Evolutionary conservation across 208 protist species (phyloP).

Genomic region (Leishmania guyanensis): DNA sequence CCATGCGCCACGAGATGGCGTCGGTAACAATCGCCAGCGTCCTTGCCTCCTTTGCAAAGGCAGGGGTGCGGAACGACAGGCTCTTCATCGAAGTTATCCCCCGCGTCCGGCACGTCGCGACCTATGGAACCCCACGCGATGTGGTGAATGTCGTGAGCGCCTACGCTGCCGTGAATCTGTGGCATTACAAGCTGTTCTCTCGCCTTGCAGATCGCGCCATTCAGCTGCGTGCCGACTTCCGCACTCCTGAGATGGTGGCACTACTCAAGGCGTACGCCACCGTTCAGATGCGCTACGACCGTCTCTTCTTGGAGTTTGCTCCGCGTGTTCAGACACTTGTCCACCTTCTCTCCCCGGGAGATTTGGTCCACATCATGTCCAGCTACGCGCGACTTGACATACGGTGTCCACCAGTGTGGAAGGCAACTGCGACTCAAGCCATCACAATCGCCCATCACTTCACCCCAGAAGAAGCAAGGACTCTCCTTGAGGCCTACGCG

Average conservation of each 20-base stretch:
- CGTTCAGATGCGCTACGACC: constrained; percentile 83
- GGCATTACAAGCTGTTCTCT: constrained; percentile 90
- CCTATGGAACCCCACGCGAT: constrained; percentile 77
- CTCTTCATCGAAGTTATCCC: constrained; percentile 87
- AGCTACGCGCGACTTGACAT: constrained; percentile 61
- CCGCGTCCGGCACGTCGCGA: constrained; percentile 72
- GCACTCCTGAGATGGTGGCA: constrained; percentile 35
- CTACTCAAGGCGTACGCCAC: constrained; percentile 62
- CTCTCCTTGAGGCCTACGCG: constrained; percentile 33
- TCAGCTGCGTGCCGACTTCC: constrained; percentile 66
- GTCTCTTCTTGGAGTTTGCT: constrained; percentile 75
- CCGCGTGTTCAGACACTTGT: constrained; percentile 64
- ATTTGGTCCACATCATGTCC: constrained; percentile 45
- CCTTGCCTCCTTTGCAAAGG: constrained; percentile 67
- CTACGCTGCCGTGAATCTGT: constrained; percentile 76
- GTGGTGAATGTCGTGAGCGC: constrained; percentile 75
- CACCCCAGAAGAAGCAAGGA: constrained; percentile 37
- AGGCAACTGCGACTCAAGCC: constrained; percentile 47
- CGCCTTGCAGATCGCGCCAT: constrained; percentile 79
- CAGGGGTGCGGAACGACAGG: constrained; percentile 59
- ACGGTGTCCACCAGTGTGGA: constrained; percentile 43
- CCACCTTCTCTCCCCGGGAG: constrained; percentile 44
- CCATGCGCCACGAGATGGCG: constrained; percentile 56
- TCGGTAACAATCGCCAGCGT: constrained; percentile 73
- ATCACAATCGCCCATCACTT: constrained; percentile 37